Evolutionary conservation across 495 filamentous ascomycete species (phyloP), one percentile per base, ranked within the genome.

Genomic region (Annulohypoxylon maeteangense): DNA sequence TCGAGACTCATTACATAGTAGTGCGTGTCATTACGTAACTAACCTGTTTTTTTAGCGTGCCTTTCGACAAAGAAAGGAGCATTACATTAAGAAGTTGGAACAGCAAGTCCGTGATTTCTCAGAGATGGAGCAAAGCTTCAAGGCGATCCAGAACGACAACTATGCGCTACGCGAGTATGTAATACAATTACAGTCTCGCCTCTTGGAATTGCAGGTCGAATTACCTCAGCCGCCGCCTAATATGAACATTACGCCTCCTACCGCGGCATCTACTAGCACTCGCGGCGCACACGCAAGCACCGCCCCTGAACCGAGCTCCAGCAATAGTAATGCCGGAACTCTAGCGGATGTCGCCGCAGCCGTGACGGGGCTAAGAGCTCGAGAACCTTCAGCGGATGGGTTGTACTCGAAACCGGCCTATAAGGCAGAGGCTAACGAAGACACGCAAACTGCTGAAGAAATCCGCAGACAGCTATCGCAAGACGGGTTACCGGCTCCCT

Each of bases 51-150:
- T 25, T 63, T 71, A 98, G 95, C 90, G 95, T 71, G 95, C 95
- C 20, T 99, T 99, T 81, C 92, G 95, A 23, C 94, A 98, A 84
- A 92, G 95, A 58, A 99, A 99, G 80, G 95, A 99, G 81, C 92
- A 90, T 32, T 97, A 98, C 78, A 99, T 99, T 78, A 97, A 97
- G 83, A 94, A 94, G 77, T 86, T 99, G 14, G 95, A 98, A 78
- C 91, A 94, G 71, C 92, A 97, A 78, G 92, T 96, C 45, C 87
- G 91, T 67, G 92, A 93, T 18, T 89, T 87, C 73, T 86, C 88
- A 44, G 81, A 83, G 16, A 86, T 95, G 77, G 89, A 90, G 55
- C 87, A 90, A 57, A 88, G 83, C 55, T 91, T 86, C 74, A 93
- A 96, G 74, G 80, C 85, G 50, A 83, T 97, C 20, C 90, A 95